Percentiles rank a stretch among this genome's conserved stretches.
Evolutionary conservation across 2,329 filamentous ascomycete species (phyloP).

Genomic region (Furcasterigmium sp.): DNA sequence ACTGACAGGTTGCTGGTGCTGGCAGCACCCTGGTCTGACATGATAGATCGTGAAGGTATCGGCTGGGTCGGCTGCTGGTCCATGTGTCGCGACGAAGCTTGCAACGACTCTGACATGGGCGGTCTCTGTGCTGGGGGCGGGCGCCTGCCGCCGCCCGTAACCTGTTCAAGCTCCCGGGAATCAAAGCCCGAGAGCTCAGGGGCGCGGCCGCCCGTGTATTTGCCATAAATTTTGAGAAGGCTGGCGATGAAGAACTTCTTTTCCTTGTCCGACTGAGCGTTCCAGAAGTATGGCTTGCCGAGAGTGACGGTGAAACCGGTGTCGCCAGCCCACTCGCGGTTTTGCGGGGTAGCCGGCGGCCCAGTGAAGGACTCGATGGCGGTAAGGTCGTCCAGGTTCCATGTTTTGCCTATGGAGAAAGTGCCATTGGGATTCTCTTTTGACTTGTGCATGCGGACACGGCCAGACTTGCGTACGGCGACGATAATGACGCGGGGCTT

Average conservation of each 20-base stretch:
- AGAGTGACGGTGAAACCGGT: conserved; percentile 84
- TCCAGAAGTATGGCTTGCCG: conserved; percentile 95
- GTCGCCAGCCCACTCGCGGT: conserved; percentile 74
- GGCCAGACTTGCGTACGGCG: conserved; percentile 84
- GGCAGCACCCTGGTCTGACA: conserved; percentile 10
- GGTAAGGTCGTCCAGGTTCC: conserved; percentile 87
- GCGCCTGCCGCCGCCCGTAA: conserved; percentile 54
- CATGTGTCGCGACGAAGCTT: background rate
- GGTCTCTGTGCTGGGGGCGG: conserved; percentile 20
- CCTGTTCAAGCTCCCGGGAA: conserved; percentile 67
- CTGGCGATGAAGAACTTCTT: conserved; percentile 99
- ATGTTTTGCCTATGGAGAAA: conserved; percentile 97
- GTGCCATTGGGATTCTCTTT: conserved; percentile 90
- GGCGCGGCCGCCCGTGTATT: conserved; percentile 83
- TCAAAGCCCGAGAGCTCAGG: conserved; percentile 83
- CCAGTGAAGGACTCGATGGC: conserved; percentile 75
- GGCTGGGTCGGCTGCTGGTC: background rate
- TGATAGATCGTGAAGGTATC: conserved; percentile 7
- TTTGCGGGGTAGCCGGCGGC: conserved; percentile 47
- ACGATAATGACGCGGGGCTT: conserved; percentile 91
- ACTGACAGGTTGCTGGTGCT: conserved; percentile 14
- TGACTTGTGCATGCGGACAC: conserved; percentile 94
- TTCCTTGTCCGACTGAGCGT: conserved; percentile 87
- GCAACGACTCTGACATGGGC: conserved; percentile 18
- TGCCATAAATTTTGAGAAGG: conserved; percentile 91